Evolutionary conservation across 805 yeast genomes (phyloP).

Genomic region (Candida quercuum): DNA sequence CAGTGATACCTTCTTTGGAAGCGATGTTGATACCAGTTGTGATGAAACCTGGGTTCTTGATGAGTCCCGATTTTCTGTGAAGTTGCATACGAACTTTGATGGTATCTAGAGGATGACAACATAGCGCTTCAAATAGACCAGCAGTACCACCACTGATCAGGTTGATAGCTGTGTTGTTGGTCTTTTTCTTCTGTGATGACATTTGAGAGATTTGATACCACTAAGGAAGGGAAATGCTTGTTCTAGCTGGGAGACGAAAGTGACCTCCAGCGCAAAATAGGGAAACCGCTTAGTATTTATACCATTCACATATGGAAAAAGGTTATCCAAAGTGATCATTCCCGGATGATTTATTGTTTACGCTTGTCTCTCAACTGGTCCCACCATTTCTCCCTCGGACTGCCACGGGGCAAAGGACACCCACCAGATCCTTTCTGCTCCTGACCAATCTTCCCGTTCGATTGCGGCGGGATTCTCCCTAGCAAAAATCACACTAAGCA

Average conservation of each 20-base stretch:
- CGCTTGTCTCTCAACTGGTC: not conserved
- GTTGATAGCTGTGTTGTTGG: constrained; percentile 49
- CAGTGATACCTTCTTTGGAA: constrained; percentile 73
- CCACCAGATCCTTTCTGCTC: no score
- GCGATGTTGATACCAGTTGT: constrained; percentile 77
- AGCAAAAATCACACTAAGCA: no score
- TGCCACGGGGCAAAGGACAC: constrained; percentile 1
- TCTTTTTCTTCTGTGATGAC: constrained; percentile 27
- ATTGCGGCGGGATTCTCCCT: not conserved
- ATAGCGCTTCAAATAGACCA: constrained; percentile 93
- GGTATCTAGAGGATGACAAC: constrained; percentile 98
- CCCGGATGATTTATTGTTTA: no score
- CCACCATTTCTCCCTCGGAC: not conserved
- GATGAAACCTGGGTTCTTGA: constrained; percentile 80
- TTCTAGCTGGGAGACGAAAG: no score
- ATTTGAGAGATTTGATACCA: no score
- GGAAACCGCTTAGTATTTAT: not conserved
- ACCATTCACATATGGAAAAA: no score
- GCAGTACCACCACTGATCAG: constrained; percentile 95
- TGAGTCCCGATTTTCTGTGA: constrained; percentile 59
- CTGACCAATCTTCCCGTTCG: no score
- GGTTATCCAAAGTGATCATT: no score
- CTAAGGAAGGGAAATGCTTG: no score
- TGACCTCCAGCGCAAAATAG: not conserved
- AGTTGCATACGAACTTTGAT: constrained; percentile 97